Evolutionary conservation across 2,329 filamentous ascomycete species (phyloP).

Genomic region (Daldinia sp.): DNA sequence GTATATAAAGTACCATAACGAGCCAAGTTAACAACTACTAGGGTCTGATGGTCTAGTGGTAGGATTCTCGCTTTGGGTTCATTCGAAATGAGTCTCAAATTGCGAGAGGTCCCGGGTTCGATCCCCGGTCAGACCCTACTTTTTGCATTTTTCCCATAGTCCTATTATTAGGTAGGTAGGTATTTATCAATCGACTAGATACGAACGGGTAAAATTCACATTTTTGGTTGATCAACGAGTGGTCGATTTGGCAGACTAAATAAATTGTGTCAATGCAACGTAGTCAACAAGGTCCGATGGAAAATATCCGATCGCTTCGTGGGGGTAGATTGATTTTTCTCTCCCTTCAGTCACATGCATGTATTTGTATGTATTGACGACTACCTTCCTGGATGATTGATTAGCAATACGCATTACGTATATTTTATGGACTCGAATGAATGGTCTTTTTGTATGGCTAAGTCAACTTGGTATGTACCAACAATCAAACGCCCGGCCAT

Average conservation of each 20-base stretch:
- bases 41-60: conserved; percentile 43
- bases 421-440: neutral
- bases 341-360: neutral
- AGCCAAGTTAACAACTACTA: neutral
- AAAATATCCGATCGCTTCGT: neutral
- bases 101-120: conserved; percentile 60
- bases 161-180: neutral
- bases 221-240: neutral
- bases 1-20: conserved; percentile 1
- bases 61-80: conserved; percentile 43
- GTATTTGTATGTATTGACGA: neutral
- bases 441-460: neutral
- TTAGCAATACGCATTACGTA: too few relatives aligned
- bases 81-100: conserved; percentile 9
- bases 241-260: neutral
- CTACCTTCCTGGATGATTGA: too few relatives aligned
- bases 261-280: neutral
- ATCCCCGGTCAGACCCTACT: conserved; percentile 54
- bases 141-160: conserved; percentile 21
- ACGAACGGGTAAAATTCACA: neutral
- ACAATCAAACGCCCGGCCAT: too few relatives aligned
- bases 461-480: too few relatives aligned
- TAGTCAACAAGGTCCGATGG: neutral
- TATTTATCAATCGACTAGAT: neutral
- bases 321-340: neutral